Conservation (phyloP, 768 basidiomycete genomes). For the Amanita muscaria region DNA sequence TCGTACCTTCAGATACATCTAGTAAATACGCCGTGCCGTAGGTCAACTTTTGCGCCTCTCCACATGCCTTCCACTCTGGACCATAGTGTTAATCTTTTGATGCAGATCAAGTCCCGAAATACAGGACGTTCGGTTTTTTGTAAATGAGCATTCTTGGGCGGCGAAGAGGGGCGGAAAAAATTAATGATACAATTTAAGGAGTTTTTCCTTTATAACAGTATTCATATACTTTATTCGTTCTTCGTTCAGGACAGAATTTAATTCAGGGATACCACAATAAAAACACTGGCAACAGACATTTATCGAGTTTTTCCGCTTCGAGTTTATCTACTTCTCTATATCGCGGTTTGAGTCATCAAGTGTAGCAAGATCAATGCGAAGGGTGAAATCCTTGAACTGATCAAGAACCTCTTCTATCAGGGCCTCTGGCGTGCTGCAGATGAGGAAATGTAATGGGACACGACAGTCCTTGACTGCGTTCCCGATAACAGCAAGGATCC, state of each 20-base stretch:
- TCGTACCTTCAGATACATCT: slow-evolving; percentile 60
- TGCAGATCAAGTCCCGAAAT: slow-evolving; percentile 87
- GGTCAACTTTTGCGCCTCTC: slow-evolving; percentile 33
- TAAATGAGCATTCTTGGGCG: not conserved
- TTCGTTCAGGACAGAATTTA: slow-evolving; percentile 21
- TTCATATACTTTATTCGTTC: slow-evolving; percentile 90
- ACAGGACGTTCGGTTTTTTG: slow-evolving; percentile 64
- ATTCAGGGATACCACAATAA: not conserved
- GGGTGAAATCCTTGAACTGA: too few species aligned
- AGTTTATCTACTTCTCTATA: too few species aligned
- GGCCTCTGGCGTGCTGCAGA: too few species aligned
- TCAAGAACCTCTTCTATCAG: too few species aligned
- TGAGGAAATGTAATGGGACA: too few species aligned
- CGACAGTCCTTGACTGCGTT: too few species aligned
- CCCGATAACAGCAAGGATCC: too few species aligned
- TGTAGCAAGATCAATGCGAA: too few species aligned
- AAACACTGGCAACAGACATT: slow-evolving; percentile 53
- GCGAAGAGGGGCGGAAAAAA: not conserved
- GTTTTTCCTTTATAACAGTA: slow-evolving; percentile 81
- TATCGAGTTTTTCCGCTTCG: slow-evolving; percentile 77
- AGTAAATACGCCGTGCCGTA: slow-evolving; percentile 77
- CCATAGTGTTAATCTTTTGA: slow-evolving; percentile 73
- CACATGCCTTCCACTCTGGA: slow-evolving; percentile 55
- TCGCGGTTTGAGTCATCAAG: too few species aligned
- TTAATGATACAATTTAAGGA: slow-evolving; percentile 82